phyloP scores from a whole-genome alignment of 2,329 filamentous ascomycete genomes.

The Xylariales sp. region DNA sequence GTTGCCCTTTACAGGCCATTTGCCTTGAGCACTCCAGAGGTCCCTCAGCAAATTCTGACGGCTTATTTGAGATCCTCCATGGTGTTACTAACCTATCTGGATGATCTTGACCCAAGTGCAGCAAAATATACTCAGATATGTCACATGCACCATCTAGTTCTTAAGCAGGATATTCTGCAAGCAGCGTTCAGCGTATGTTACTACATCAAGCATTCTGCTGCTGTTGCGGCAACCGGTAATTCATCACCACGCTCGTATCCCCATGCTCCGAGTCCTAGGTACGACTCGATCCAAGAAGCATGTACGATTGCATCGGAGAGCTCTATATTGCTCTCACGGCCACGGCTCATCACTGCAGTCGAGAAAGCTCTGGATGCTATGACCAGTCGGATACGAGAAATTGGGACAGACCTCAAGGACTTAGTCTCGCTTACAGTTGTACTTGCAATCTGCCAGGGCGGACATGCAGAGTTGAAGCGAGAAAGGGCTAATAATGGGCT shows the following conservation, averaged over 20 bases:
- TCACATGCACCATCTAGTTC: slow-evolving; percentile 48
- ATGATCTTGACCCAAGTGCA: slow-evolving; percentile 45
- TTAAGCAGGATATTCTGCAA: slow-evolving; percentile 51
- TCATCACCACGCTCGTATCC: slow-evolving; percentile 12
- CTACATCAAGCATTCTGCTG: slow-evolving; percentile 38
- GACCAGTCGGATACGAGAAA: slow-evolving; percentile 37
- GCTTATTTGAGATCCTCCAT: slow-evolving; percentile 51
- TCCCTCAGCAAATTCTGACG: slow-evolving; percentile 46
- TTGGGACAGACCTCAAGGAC: slow-evolving; percentile 46
- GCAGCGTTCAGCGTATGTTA: slow-evolving; percentile 52
- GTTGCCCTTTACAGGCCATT: slow-evolving; percentile 51
- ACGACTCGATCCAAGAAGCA: slow-evolving; percentile 19
- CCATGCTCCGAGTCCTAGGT: slow-evolving; percentile 12
- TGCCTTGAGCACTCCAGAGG: slow-evolving; percentile 45
- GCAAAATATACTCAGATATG: slow-evolving; percentile 42
- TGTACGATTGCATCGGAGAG: slow-evolving; percentile 23
- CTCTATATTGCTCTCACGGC: slow-evolving; percentile 22
- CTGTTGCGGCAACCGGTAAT: slow-evolving; percentile 5
- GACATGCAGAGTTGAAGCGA: slow-evolving; percentile 33
- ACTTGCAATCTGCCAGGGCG: slow-evolving; percentile 39
- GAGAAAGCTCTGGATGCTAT: slow-evolving; percentile 43
- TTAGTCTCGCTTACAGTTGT: slow-evolving; percentile 45
- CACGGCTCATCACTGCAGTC: slow-evolving; percentile 27
- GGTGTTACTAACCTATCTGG: slow-evolving; percentile 50
- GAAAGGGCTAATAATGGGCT: slow-evolving; percentile 39